A percentile compares a stretch with the other conserved stretches of the same genome.
Conservation (phyloP, 1,284 basidiomycete genomes). For the Apiotrichum veenhuisii region DNA sequence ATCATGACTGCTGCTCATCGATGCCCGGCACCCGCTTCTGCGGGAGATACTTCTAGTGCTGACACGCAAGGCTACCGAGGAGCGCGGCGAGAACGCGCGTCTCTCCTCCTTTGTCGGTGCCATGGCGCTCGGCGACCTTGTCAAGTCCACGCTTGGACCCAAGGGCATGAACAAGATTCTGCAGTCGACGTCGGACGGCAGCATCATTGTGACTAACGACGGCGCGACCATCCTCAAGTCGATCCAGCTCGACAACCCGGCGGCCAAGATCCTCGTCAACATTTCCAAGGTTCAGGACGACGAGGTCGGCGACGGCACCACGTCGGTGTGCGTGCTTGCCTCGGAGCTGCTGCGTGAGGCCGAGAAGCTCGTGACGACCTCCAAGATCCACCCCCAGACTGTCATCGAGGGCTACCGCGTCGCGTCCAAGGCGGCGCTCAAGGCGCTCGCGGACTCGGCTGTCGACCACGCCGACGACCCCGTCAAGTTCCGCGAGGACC, state of each 20-base stretch:
- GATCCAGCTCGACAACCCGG: slow-evolving; percentile 96
- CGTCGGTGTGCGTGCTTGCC: slow-evolving; percentile 87
- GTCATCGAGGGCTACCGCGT: slow-evolving; percentile 98
- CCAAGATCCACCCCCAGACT: slow-evolving; percentile 96
- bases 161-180: slow-evolving; percentile 63
- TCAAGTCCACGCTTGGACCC: slow-evolving; percentile 96
- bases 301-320: slow-evolving; percentile 97
- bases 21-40: not conserved
- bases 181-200: slow-evolving; percentile 81
- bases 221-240: slow-evolving; percentile 97
- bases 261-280: slow-evolving; percentile 98
- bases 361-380: slow-evolving; percentile 82
- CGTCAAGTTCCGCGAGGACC: slow-evolving; percentile 74
- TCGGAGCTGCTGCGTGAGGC: slow-evolving; percentile 91
- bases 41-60: not conserved
- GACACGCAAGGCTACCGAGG: slow-evolving; percentile 77
- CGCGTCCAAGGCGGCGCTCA: slow-evolving; percentile 79
- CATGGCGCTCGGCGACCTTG: slow-evolving; percentile 91
- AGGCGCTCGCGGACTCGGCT: slow-evolving; percentile 75
- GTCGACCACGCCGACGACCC: slow-evolving; percentile 76
- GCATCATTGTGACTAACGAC: slow-evolving; percentile 97
- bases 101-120: slow-evolving; percentile 97
- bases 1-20: not conserved
- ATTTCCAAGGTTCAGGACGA: slow-evolving; percentile 99
- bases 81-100: slow-evolving; percentile 97